Conservation (phyloP, 1,139 yeast species). For the Taiozyma sp. region DNA sequence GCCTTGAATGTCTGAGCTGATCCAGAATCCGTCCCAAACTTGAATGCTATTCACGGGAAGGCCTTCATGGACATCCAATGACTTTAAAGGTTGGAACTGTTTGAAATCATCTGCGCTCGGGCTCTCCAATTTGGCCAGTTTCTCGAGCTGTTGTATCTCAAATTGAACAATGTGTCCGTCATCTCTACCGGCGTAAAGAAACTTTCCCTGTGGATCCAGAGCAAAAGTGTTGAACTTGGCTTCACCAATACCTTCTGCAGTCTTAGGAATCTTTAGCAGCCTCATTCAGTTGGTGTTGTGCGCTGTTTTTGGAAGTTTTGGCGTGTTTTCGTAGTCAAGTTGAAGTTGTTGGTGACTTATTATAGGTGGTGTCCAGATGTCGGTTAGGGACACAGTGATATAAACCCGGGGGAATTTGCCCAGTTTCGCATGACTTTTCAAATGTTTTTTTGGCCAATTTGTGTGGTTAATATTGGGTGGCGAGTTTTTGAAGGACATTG, state of each 20-base stretch:
- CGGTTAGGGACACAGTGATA: not conserved
- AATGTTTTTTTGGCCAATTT: too few relatives aligned
- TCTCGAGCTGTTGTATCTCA: conserved; percentile 28
- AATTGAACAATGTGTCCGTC: conserved; percentile 40
- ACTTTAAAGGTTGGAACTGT: conserved; percentile 22
- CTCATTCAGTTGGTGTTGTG: conserved; percentile 24
- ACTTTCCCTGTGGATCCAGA: conserved; percentile 14
- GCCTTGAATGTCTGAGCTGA: conserved; percentile 42
- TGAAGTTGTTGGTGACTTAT: too few relatives aligned
- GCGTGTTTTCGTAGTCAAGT: too few relatives aligned
- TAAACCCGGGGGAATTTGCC: not conserved
- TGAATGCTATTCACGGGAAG: conserved; percentile 29
- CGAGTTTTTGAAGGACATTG: too few relatives aligned
- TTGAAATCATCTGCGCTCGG: conserved; percentile 14
- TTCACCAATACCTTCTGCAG: conserved; percentile 5
- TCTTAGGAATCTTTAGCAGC: conserved; percentile 29
- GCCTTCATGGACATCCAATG: conserved; percentile 13
- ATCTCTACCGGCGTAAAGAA: conserved; percentile 34
- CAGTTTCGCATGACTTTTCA: too few relatives aligned
- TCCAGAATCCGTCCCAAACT: conserved; percentile 31
- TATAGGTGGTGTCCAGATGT: not conserved
- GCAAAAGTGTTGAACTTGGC: conserved; percentile 21
- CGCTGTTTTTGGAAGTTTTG: not conserved
- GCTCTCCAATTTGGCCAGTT: conserved; percentile 23
- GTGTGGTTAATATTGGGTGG: too few relatives aligned